Percentiles rank a stretch among this genome's conserved stretches.
Evolutionary conservation across 78 protist genomes (phyloP).

Genomic region (Chrysochromulina tobinii): DNA sequence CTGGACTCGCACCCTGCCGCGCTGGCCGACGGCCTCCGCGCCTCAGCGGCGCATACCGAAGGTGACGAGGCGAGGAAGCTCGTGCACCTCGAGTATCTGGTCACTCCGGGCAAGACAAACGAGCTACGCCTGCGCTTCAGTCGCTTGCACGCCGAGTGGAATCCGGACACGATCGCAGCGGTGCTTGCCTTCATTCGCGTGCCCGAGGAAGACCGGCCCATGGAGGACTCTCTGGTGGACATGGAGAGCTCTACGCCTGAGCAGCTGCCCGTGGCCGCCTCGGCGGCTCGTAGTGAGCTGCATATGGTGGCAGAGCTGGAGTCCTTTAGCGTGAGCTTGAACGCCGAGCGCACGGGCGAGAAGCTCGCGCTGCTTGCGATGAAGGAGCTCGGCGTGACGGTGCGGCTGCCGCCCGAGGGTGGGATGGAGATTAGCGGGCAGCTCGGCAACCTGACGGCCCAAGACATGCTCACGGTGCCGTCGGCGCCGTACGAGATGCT

Average conservation of each 20-base stretch:
- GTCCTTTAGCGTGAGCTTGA: neutral
- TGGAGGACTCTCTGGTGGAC: neutral
- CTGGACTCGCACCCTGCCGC: neutral
- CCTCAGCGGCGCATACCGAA: too few species aligned
- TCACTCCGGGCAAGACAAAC: neutral
- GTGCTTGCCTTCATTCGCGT: neutral
- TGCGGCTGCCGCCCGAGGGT: neutral
- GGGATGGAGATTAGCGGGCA: neutral
- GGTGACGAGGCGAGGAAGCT: neutral
- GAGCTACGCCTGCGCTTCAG: neutral
- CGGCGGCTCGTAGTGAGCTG: neutral
- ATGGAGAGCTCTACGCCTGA: neutral
- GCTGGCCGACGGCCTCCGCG: neutral
- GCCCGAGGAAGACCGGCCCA: neutral
- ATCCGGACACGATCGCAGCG: neutral
- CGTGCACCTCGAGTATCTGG: neutral
- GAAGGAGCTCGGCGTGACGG: neutral
- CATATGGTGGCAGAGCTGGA: neutral
- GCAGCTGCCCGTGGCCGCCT: neutral
- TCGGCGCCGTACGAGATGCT: neutral
- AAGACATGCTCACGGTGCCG: neutral
- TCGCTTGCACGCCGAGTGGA: neutral
- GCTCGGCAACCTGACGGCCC: conserved; percentile 16
- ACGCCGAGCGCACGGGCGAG: neutral
- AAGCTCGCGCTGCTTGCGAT: neutral